These are phyloP conservation scores for Penicillium parvum DNA, from an alignment of 495 filamentous ascomycete genomes.

Conservation along the genomic window DNA sequence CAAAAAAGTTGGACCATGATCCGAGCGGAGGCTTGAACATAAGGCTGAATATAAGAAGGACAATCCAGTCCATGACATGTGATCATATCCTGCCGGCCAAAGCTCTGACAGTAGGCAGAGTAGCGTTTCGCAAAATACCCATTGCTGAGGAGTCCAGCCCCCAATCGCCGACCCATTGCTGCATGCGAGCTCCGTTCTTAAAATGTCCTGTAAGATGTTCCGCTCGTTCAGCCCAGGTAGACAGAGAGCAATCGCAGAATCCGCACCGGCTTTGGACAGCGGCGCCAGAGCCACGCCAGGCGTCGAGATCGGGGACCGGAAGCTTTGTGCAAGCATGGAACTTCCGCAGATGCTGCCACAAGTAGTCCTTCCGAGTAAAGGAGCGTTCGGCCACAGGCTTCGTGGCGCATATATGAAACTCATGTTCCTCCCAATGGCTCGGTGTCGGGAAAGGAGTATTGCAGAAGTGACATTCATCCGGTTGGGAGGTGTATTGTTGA, in stretches of 20 bases:
- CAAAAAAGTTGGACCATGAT: too few species aligned
- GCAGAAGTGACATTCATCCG: slow-evolving; percentile 64
- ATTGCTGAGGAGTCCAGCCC: slow-evolving; percentile 58
- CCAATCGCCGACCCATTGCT: slow-evolving; percentile 70
- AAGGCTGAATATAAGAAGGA: too few species aligned
- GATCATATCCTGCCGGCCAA: too few species aligned
- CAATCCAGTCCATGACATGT: too few species aligned
- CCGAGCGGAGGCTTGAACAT: too few species aligned
- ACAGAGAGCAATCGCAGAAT: slow-evolving; percentile 59
- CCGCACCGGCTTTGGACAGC: slow-evolving; percentile 66
- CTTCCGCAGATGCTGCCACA: slow-evolving; percentile 75
- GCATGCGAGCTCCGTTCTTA: slow-evolving; percentile 61
- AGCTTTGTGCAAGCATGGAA: slow-evolving; percentile 65
- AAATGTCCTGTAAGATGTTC: slow-evolving; percentile 69
- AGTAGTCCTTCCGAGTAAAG: slow-evolving; percentile 80
- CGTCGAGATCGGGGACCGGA: slow-evolving; percentile 57
- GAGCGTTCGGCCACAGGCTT: slow-evolving; percentile 62
- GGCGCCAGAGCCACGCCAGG: slow-evolving; percentile 58
- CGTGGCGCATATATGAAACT: slow-evolving; percentile 63
- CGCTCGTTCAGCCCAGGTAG: slow-evolving; percentile 57
- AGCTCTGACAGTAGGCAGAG: slow-evolving; percentile 43
- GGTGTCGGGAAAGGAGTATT: slow-evolving; percentile 51
- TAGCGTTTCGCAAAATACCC: slow-evolving; percentile 57
- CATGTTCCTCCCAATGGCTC: slow-evolving; percentile 65
- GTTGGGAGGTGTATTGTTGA: slow-evolving; percentile 6